Evolutionary conservation across 306 rosid species (phyloP).

Genomic region (Biancaea sappan): DNA sequence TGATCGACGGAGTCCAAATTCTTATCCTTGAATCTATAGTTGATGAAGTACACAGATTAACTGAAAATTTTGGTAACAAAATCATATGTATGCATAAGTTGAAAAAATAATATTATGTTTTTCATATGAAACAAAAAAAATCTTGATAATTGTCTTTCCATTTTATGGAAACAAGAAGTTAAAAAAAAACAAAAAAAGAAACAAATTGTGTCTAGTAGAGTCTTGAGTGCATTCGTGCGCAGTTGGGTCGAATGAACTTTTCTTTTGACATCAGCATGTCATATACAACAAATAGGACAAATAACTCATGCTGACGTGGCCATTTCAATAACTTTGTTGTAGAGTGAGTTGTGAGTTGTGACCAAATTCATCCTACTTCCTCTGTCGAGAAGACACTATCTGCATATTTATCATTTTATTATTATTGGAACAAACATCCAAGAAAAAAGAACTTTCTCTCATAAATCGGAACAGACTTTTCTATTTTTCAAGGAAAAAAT

Average conservation of each 20-base stretch:
- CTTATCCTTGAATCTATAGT: neutral
- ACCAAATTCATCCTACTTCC: neutral
- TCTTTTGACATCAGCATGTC: conserved; percentile 22
- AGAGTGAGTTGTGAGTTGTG: no score
- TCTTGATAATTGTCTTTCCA: neutral
- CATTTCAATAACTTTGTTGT: no score
- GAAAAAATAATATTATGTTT: no score
- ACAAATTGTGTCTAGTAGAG: neutral
- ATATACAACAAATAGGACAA: neutral
- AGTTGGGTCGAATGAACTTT: neutral
- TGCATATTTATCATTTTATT: neutral
- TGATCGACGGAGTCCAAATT: neutral
- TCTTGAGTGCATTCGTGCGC: neutral
- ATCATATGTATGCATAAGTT: no score
- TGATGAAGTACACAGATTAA: neutral
- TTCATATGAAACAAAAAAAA: neutral
- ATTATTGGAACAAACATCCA: neutral
- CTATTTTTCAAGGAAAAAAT: no score
- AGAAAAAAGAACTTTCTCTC: neutral
- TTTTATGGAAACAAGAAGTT: no score
- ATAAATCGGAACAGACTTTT: neutral
- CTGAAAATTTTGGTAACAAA: neutral
- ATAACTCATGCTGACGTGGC: neutral
- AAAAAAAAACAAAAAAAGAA: neutral
- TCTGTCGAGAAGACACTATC: neutral